phyloP scores from a whole-genome alignment of 495 filamentous ascomycete genomes.

The Collariella sp. region DNA sequence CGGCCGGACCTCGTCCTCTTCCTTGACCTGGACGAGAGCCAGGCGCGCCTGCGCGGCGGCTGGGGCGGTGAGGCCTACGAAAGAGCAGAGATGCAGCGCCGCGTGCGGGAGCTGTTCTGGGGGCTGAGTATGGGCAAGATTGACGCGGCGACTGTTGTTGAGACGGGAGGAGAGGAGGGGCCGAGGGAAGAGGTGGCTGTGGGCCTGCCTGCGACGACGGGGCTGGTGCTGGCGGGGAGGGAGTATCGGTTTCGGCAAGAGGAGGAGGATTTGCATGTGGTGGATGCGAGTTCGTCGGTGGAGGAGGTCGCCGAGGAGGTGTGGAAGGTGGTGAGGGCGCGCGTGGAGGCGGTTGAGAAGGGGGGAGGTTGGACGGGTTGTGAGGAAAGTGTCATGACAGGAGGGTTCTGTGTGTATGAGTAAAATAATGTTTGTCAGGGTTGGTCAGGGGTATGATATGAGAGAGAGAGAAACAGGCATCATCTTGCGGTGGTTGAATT shows the following conservation, averaged over 20 bases:
- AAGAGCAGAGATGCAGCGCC: slow-evolving; percentile 68
- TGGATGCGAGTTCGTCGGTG: slow-evolving; percentile 44
- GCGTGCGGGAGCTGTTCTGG: slow-evolving; percentile 68
- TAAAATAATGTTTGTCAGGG: no score
- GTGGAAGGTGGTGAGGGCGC: slow-evolving; percentile 39
- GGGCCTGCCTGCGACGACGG: slow-evolving; percentile 11
- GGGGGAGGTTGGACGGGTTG: slow-evolving; percentile 39
- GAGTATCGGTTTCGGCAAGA: slow-evolving; percentile 42
- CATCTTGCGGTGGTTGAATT: slow-evolving; percentile 12
- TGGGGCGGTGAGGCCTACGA: slow-evolving; percentile 89
- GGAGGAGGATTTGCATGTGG: slow-evolving; percentile 46
- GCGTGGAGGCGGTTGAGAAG: slow-evolving; percentile 38
- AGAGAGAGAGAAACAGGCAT: not conserved
- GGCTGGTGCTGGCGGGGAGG: slow-evolving; percentile 9
- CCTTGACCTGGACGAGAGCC: slow-evolving; percentile 64
- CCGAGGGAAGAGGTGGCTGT: slow-evolving; percentile 20
- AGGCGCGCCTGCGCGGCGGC: slow-evolving; percentile 66
- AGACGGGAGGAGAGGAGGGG: slow-evolving; percentile 7
- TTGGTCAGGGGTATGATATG: not conserved
- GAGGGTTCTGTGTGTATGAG: not conserved
- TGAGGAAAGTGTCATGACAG: slow-evolving; percentile 33
- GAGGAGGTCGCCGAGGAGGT: slow-evolving; percentile 46
- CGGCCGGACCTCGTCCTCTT: slow-evolving; percentile 83
- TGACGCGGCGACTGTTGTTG: slow-evolving; percentile 15
- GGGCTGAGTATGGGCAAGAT: slow-evolving; percentile 41